Conservation (phyloP, 805 yeast genomes). For the Diddensiella santjacobensis region DNA sequence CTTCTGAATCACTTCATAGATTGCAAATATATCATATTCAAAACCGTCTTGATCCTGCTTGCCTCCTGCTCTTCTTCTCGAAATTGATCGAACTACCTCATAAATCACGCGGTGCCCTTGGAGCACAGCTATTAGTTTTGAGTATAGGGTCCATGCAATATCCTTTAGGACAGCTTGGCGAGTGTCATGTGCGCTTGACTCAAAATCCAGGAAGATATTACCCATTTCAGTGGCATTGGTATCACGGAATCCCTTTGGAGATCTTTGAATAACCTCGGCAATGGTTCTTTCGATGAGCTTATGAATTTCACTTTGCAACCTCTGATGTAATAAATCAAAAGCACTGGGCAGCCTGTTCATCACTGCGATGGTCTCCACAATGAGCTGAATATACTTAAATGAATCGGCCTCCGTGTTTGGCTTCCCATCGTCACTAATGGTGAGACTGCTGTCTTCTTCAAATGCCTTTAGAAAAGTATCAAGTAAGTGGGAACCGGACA, state of each 20-base stretch:
- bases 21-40: slow-evolving; percentile 37
- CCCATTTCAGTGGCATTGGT: slow-evolving; percentile 13
- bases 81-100: slow-evolving; percentile 42
- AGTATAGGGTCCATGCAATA: slow-evolving; percentile 66
- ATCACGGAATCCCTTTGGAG: slow-evolving; percentile 38
- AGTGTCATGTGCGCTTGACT: slow-evolving; percentile 42
- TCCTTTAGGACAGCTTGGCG: slow-evolving; percentile 59
- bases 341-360: slow-evolving; percentile 60
- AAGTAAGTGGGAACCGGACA: slow-evolving; percentile 24
- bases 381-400: slow-evolving; percentile 49
- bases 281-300: slow-evolving; percentile 57
- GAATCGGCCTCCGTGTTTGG: slow-evolving; percentile 43
- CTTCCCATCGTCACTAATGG: slow-evolving; percentile 31
- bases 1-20: slow-evolving; percentile 44
- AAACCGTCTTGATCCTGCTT: slow-evolving; percentile 20
- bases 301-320: slow-evolving; percentile 60
- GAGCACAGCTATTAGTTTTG: slow-evolving; percentile 55
- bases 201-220: slow-evolving; percentile 29
- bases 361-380: slow-evolving; percentile 55
- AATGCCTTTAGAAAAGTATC: slow-evolving; percentile 22
- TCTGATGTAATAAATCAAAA: slow-evolving; percentile 48
- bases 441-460: slow-evolving; percentile 11
- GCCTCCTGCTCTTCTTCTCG: slow-evolving; percentile 14
- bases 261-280: slow-evolving; percentile 60
- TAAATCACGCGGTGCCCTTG: slow-evolving; percentile 66